Percentiles rank a stretch among this genome's conserved stretches.
Evolutionary conservation across 225 moss, liverwort and hornwort species (phyloP).

Genomic region (Thuidium tamariscinum): DNA sequence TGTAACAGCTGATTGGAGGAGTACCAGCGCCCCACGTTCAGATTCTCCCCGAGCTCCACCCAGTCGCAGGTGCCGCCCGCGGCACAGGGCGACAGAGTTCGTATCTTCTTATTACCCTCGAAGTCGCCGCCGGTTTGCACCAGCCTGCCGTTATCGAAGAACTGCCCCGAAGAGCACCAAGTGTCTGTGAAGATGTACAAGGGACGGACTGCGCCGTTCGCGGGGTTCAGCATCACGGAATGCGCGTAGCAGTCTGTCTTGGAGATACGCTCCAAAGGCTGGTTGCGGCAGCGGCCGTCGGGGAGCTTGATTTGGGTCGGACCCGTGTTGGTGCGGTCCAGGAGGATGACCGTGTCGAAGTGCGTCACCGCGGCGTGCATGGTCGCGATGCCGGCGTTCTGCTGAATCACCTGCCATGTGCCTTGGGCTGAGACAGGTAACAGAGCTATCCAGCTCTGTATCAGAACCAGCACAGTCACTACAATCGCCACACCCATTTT

Average conservation of each 20-base stretch:
- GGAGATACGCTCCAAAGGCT: neutral
- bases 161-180: constrained; percentile 1
- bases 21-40: neutral
- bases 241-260: neutral
- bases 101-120: neutral
- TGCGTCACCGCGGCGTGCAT: constrained; percentile 6
- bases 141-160: neutral
- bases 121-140: constrained; percentile 3
- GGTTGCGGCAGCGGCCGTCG: neutral
- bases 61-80: neutral
- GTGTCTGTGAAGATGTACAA: neutral
- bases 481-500: neutral
- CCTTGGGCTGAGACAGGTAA: neutral
- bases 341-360: neutral
- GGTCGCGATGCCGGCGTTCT: neutral
- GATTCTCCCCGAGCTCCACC: neutral
- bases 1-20: neutral
- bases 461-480: neutral
- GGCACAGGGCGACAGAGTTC: neutral
- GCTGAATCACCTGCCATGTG: neutral
- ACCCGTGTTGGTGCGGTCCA: constrained; percentile 3
- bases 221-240: neutral
- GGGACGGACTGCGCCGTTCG: neutral
- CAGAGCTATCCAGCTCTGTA: neutral
- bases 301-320: neutral